Percentiles rank a stretch among this genome's conserved stretches.
Conservation (phyloP, 331 rosid genomes). For the Stylosanthes scabra region DNA sequence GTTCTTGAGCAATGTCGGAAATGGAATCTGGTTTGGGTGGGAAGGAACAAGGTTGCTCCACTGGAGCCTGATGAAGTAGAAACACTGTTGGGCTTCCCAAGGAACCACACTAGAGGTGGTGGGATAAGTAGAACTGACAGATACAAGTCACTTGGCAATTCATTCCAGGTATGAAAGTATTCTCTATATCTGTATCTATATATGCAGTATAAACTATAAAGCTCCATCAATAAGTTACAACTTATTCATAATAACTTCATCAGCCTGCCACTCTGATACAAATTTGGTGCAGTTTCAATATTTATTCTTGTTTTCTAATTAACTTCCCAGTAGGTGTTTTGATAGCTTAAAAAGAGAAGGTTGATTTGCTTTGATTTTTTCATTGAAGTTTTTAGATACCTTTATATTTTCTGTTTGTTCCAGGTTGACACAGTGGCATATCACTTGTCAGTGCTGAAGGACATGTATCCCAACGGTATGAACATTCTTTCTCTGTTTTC, state of each 20-base stretch:
- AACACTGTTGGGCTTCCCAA: constrained; percentile 87
- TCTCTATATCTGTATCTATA: neutral
- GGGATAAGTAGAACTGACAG: constrained; percentile 96
- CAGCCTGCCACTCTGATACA: neutral
- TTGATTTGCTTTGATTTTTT: constrained; percentile 11
- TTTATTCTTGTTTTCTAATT: constrained; percentile 5
- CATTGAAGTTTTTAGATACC: constrained; percentile 10
- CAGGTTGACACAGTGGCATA: constrained; percentile 98
- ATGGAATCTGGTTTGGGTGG: constrained; percentile 99
- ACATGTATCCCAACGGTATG: constrained; percentile 78
- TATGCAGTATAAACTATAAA: neutral
- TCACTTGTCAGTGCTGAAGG: constrained; percentile 85
- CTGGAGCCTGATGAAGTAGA: constrained; percentile 95
- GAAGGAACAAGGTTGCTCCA: constrained; percentile 94
- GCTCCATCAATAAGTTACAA: neutral
- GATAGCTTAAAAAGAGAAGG: neutral
- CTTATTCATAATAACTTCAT: constrained; percentile 22
- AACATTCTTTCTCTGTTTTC: constrained; percentile 94
- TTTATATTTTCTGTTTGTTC: constrained; percentile 38
- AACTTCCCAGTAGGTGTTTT: constrained; percentile 7
- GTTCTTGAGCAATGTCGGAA: constrained; percentile 84
- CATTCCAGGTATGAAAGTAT: constrained; percentile 78
- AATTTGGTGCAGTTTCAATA: constrained; percentile 10
- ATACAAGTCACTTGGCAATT: constrained; percentile 92
- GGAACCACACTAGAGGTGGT: constrained; percentile 96